Percentiles rank a stretch among this genome's conserved stretches.
phyloP scores from a whole-genome alignment of 1,284 basidiomycete species.

The Boletus hoseneyae region DNA sequence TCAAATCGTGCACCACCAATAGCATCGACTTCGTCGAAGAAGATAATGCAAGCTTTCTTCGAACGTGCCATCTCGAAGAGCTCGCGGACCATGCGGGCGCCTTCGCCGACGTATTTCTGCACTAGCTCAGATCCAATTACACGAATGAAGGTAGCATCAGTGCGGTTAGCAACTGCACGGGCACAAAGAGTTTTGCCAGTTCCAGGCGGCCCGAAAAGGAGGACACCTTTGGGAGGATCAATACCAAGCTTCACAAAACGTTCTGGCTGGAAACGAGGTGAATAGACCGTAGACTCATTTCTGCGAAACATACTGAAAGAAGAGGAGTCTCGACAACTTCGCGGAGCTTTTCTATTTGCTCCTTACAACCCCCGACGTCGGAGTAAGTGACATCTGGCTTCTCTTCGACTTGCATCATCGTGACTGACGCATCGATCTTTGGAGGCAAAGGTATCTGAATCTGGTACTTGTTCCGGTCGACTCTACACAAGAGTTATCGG shows the following conservation, averaged over 20 bases:
- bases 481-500: slow-evolving; percentile 40
- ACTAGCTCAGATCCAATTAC: slow-evolving; percentile 99
- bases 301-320: slow-evolving; percentile 64
- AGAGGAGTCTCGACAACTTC: slow-evolving; percentile 99
- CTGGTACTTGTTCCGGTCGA: slow-evolving; percentile 95
- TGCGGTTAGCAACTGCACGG: slow-evolving; percentile 96
- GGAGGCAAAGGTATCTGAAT: slow-evolving; percentile 99
- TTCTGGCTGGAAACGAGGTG: slow-evolving; percentile 70
- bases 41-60: slow-evolving; percentile 99
- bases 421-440: slow-evolving; percentile 98
- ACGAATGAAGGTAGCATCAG: slow-evolving; percentile 98
- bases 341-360: slow-evolving; percentile 98
- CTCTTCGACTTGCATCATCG: slow-evolving; percentile 99
- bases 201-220: slow-evolving; percentile 95
- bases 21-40: slow-evolving; percentile 98
- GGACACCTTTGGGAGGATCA: slow-evolving; percentile 97
- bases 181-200: slow-evolving; percentile 99
- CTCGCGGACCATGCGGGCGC: slow-evolving; percentile 98
- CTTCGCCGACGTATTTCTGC: slow-evolving; percentile 99
- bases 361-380: slow-evolving; percentile 98
- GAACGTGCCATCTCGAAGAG: slow-evolving; percentile 98
- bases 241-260: slow-evolving; percentile 98
- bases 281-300: slow-evolving; percentile 10
- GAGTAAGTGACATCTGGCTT: slow-evolving; percentile 99
- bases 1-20: slow-evolving; percentile 99